Percentiles rank a stretch among this genome's conserved stretches.
These are phyloP conservation scores for Coprinopsis sp. DNA, from an alignment of 768 basidiomycete genomes.

Conservation along the genomic window DNA sequence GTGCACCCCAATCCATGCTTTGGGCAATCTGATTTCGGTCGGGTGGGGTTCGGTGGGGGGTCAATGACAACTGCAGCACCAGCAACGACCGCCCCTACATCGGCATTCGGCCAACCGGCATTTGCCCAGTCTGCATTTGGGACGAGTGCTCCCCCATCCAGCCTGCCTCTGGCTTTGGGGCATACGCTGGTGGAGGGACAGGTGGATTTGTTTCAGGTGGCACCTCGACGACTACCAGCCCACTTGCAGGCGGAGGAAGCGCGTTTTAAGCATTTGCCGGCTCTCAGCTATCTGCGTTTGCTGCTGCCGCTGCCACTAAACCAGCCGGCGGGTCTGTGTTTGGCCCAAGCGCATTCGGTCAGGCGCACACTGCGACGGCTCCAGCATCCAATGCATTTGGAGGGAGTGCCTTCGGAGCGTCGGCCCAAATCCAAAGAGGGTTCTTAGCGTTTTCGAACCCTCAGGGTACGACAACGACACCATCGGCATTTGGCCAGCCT, in stretches of 20 bases:
- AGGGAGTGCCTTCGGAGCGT: conserved; percentile 16
- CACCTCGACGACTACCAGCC: conserved; percentile 4
- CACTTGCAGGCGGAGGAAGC: conserved; percentile 25
- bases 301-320: conserved; percentile 20
- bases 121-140: conserved; percentile 31
- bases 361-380: conserved; percentile 3
- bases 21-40: no score
- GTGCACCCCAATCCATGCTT: conserved; percentile 19
- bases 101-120: conserved; percentile 24
- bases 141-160: conserved; percentile 9
- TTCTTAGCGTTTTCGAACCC: conserved; percentile 21
- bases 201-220: conserved; percentile 27
- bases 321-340: conserved; percentile 23
- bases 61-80: no score
- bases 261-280: conserved; percentile 52
- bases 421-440: conserved; percentile 12
- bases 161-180: conserved; percentile 32
- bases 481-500: conserved; percentile 19
- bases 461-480: neutral
- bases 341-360: conserved; percentile 20
- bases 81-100: conserved; percentile 8
- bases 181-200: conserved; percentile 29
- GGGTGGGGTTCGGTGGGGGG: no score
- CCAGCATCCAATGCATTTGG: conserved; percentile 11
- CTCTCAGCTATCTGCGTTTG: conserved; percentile 39